These are phyloP conservation scores for Rhynchospora pubera DNA, from an alignment of 176 grass and related monocot species.

Conservation along the genomic window DNA sequence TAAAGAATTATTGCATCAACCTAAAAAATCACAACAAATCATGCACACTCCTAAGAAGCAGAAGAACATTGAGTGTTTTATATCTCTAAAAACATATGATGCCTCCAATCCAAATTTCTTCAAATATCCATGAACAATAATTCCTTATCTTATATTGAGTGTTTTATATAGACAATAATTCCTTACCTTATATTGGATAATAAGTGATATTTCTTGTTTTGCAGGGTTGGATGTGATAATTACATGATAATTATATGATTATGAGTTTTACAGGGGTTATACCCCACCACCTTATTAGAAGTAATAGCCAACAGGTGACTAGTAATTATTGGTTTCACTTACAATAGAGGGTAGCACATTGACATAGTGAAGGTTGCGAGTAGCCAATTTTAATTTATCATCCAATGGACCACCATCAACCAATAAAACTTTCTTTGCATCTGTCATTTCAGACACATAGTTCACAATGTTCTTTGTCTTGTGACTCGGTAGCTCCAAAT, in stretches of 20 bases:
- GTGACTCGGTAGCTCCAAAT: slow-evolving; percentile 64
- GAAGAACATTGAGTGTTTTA: neutral
- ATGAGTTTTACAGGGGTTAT: neutral
- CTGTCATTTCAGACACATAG: slow-evolving; percentile 52
- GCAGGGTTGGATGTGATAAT: neutral
- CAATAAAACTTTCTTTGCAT: slow-evolving; percentile 70
- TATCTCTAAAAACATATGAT: neutral
- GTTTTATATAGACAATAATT: neutral
- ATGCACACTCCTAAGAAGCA: too few species aligned
- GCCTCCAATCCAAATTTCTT: neutral
- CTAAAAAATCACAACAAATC: neutral
- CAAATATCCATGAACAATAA: neutral
- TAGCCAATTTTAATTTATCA: slow-evolving; percentile 66
- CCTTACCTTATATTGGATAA: neutral
- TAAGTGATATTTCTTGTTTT: neutral
- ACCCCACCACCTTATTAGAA: neutral
- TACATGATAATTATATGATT: slow-evolving; percentile 1
- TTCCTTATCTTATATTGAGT: neutral
- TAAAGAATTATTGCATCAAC: neutral
- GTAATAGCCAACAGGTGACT: neutral
- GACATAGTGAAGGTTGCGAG: slow-evolving; percentile 78
- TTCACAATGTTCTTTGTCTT: slow-evolving; percentile 85
- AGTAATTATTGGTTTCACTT: slow-evolving; percentile 28
- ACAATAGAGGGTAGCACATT: slow-evolving; percentile 76
- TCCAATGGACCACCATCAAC: slow-evolving; percentile 67